Percentiles rank a stretch among this genome's conserved stretches.
phyloP scores from a whole-genome alignment of 1,284 basidiomycete genomes.

The Rhizoctonia solani region DNA sequence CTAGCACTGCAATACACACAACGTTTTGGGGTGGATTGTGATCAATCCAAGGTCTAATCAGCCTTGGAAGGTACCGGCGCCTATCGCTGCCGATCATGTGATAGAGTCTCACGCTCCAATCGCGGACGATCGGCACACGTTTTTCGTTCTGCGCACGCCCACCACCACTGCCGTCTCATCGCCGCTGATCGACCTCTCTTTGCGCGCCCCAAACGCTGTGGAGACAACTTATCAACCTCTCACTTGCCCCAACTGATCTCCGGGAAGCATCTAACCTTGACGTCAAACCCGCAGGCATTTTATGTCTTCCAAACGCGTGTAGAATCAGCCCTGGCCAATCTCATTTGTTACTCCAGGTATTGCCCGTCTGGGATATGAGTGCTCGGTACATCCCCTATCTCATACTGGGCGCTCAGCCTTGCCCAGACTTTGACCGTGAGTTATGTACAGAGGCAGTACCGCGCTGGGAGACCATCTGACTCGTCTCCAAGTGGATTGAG shows the following conservation, averaged over 20 bases:
- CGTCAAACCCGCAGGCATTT: slow-evolving; percentile 33
- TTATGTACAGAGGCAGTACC: slow-evolving; percentile 27
- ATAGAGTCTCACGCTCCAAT: background rate
- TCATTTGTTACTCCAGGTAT: slow-evolving; percentile 13
- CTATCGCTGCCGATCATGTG: slow-evolving; percentile 17
- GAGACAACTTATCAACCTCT: slow-evolving; percentile 28
- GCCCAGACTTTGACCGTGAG: slow-evolving; percentile 19
- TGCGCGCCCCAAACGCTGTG: slow-evolving; percentile 5
- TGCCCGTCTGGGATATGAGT: background rate
- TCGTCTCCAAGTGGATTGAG: slow-evolving; percentile 8
- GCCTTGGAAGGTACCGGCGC: too few relatives aligned
- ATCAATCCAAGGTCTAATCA: too few relatives aligned
- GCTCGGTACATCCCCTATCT: slow-evolving; percentile 19
- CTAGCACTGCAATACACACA: too few relatives aligned
- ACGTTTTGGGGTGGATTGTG: too few relatives aligned
- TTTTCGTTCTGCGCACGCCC: slow-evolving; percentile 13
- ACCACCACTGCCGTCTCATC: background rate
- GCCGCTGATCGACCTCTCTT: background rate
- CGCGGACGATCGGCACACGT: slow-evolving; percentile 19
- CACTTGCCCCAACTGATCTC: slow-evolving; percentile 30
- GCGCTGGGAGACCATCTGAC: slow-evolving; percentile 15
- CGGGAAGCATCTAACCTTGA: slow-evolving; percentile 20
- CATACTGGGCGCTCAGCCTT: slow-evolving; percentile 18
- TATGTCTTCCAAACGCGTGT: slow-evolving; percentile 33
- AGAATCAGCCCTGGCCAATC: slow-evolving; percentile 23